phyloP scores from a whole-genome alignment of 2,329 filamentous ascomycete species.

The Chaetomium strumarium region DNA sequence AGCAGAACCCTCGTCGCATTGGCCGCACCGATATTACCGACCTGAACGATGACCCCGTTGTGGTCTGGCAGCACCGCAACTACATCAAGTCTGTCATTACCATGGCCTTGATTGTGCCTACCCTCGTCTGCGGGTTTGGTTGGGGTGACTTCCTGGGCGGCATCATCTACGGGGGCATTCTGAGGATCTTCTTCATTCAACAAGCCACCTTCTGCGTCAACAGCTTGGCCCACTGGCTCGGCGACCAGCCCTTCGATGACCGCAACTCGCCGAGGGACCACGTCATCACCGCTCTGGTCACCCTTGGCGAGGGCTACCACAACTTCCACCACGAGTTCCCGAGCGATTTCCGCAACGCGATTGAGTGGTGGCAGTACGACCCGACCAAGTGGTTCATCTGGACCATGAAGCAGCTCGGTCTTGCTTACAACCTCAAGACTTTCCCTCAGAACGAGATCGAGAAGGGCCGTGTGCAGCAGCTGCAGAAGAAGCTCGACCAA shows the following conservation, averaged over 20 bases:
- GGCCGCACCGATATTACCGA: conserved; percentile 85
- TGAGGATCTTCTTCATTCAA: conserved; percentile 84
- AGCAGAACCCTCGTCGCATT: conserved; percentile 85
- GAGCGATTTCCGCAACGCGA: conserved; percentile 87
- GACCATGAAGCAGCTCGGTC: conserved; percentile 75
- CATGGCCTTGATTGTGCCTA: conserved; percentile 74
- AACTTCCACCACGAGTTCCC: conserved; percentile 97
- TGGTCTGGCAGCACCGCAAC: conserved; percentile 83
- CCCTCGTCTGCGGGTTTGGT: conserved; percentile 65
- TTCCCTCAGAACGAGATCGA: conserved; percentile 91
- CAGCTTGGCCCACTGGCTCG: conserved; percentile 84
- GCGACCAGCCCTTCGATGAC: conserved; percentile 88
- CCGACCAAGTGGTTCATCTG: conserved; percentile 88
- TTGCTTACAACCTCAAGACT: conserved; percentile 83
- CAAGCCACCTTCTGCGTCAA: conserved; percentile 93
- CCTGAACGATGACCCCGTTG: conserved; percentile 77
- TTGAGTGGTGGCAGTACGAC: conserved; percentile 87
- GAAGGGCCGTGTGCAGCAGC: conserved; percentile 81
- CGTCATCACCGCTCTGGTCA: conserved; percentile 77
- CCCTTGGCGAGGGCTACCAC: conserved; percentile 81
- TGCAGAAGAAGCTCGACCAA: conserved; percentile 89
- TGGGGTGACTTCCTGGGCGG: conserved; percentile 81
- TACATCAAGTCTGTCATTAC: conserved; percentile 73
- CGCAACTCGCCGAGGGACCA: conserved; percentile 87
- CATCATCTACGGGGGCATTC: conserved; percentile 77